Base-by-base conservation (phyloP, 192 early-diverging fungal species). In the Rhizophagus sp. region DNA sequence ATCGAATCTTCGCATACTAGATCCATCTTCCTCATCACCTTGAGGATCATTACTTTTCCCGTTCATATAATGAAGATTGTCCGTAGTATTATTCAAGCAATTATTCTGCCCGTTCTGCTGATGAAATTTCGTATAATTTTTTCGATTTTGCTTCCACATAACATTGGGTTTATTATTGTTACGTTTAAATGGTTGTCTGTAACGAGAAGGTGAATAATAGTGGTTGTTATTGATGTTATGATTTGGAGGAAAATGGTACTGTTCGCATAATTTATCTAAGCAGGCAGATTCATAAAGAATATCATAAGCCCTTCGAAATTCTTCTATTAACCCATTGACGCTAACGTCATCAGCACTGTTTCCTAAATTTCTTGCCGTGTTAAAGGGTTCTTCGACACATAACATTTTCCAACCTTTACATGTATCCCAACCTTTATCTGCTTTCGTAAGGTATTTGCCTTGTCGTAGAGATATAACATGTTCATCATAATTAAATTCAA, bases 321-420 rank as follows among this genome's bases (percentile, higher is more conserved):
- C 97, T n/a, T 85, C 79, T 36, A 92, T 84, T 66, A 98, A 81
- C 15, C 96, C 96, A 41, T 89, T 88, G 7, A 97, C 92, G 10
- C 92, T 91, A 0, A 87, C 85, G 33, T 86, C 88, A 84, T 97
- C 96, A 2, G 95, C 95, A 27, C 94, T 95, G 76, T 99, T 97
- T 0, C 94, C 97, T 4, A 99, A 88, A 68, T 99, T 99, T 44
- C 96, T 88, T 76, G 89, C 88, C 0, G 93, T 92, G 79, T 95
- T 91, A 79, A 99, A 95, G 9, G 97, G 97, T 84, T 98, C 97
- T 78, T 99, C 97, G 17, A 98, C 91, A 82, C 97, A 96, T 25
- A 99, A 86, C 65, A 93, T 83, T 49, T 88, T 87, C 77, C 90
- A 91, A 19, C 89, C 83, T 34, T 87, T 87, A 34, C 92, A 88